A percentile compares a stretch with the other conserved stretches of the same genome.
Evolutionary conservation across 208 protist species (phyloP).

Genomic region (Trypanosoma cruzi): DNA sequence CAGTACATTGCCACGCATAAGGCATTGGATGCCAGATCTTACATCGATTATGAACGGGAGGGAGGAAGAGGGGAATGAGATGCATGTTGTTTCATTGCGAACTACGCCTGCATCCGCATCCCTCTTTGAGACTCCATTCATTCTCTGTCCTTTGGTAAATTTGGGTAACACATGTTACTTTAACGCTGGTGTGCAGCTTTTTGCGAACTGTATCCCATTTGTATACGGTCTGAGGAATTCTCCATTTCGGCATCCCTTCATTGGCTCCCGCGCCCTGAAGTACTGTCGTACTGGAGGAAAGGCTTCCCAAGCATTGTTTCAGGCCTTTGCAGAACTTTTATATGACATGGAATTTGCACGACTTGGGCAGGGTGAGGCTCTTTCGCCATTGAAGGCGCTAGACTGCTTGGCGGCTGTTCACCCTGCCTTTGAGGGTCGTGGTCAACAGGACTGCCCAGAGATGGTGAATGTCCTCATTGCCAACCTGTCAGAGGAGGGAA

Average conservation of each 20-base stretch:
- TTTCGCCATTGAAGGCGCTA: conserved; percentile 55
- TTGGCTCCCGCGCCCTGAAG: conserved; percentile 16
- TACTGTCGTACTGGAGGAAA: conserved; percentile 33
- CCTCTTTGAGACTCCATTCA: conserved; percentile 25
- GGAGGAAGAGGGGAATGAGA: not conserved
- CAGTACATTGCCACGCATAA: not conserved
- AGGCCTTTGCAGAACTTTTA: conserved; percentile 49
- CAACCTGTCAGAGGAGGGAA: conserved; percentile 74
- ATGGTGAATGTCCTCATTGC: conserved; percentile 74
- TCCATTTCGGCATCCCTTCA: conserved; percentile 23
- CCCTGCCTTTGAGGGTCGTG: conserved; percentile 75
- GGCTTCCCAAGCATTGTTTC: conserved; percentile 47
- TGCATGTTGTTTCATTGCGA: no score
- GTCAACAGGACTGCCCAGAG: conserved; percentile 90
- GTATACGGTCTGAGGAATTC: conserved; percentile 65
- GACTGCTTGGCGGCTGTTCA: conserved; percentile 62
- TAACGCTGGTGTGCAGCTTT: conserved; percentile 95
- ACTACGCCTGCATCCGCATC: not conserved
- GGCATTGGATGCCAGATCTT: not conserved
- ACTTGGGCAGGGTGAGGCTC: conserved; percentile 19
- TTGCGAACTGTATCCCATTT: conserved; percentile 87
- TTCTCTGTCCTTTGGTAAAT: conserved; percentile 91
- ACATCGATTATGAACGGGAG: not conserved
- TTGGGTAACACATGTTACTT: conserved; percentile 99
- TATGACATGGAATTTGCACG: conserved; percentile 59